Conservation (phyloP, 768 basidiomycete species). For the Naganishia randhawae region DNA sequence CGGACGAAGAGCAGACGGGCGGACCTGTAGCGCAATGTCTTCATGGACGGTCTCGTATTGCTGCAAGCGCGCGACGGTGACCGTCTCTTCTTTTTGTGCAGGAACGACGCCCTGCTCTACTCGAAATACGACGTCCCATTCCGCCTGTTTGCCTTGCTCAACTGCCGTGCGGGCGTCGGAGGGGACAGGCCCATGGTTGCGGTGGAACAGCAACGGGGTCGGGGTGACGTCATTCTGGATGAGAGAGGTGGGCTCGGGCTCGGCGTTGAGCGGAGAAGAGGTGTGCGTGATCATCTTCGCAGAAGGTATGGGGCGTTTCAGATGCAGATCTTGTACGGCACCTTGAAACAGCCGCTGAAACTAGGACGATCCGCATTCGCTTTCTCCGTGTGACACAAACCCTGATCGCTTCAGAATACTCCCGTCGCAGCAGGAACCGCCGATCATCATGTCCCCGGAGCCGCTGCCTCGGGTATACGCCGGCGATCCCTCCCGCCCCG, state of each 20-base stretch:
- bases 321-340: neutral
- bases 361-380: neutral
- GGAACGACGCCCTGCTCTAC: conserved; percentile 9
- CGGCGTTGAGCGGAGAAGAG: conserved; percentile 65
- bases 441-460: neutral
- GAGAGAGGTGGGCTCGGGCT: conserved; percentile 60
- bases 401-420: conserved; percentile 1
- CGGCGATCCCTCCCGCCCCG: neutral
- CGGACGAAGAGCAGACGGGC: neutral
- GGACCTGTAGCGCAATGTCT: conserved; percentile 21
- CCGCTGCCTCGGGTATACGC: conserved; percentile 1
- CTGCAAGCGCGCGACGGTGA: conserved; percentile 42
- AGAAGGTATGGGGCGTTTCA: too few species aligned
- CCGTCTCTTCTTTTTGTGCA: conserved; percentile 34
- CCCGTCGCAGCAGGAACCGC: neutral
- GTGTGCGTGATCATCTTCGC: conserved; percentile 20
- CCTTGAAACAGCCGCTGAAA: neutral
- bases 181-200: conserved; percentile 60
- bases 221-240: conserved; percentile 64
- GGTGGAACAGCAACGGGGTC: conserved; percentile 63
- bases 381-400: neutral
- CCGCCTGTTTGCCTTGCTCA: neutral
- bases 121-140: conserved; percentile 15
- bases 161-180: conserved; percentile 17
- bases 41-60: conserved; percentile 28